phyloP scores from a whole-genome alignment of 2,329 filamentous ascomycete species.

The Nigrograna mackinnonii region DNA sequence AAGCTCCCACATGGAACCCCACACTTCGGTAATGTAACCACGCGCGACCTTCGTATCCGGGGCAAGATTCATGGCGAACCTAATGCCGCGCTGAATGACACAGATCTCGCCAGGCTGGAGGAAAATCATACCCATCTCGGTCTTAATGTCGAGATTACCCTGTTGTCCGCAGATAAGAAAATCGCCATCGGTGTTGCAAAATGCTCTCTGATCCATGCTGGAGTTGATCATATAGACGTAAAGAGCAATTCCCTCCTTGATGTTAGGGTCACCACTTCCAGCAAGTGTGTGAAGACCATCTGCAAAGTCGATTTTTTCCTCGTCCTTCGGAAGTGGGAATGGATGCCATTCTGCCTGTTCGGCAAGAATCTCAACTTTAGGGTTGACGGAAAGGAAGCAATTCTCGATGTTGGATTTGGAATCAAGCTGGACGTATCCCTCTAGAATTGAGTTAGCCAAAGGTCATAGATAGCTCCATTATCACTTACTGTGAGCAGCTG shows the following conservation, averaged over 20 bases:
- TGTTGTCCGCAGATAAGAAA: conserved; percentile 41
- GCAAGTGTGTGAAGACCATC: conserved; percentile 54
- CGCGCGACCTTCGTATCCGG: conserved; percentile 35
- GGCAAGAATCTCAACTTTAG: conserved; percentile 51
- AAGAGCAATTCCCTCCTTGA: conserved; percentile 53
- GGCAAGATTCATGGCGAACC: conserved; percentile 39
- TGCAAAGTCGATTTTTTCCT: conserved; percentile 50
- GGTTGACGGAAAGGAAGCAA: conserved; percentile 53
- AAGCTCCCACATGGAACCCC: conserved; percentile 45
- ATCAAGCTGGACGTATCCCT: conserved; percentile 28
- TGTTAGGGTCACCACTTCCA: conserved; percentile 56
- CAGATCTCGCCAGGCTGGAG: conserved; percentile 44
- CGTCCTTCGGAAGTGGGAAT: conserved; percentile 41
- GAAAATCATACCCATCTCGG: conserved; percentile 43
- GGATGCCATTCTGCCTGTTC: conserved; percentile 55
- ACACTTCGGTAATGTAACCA: conserved; percentile 45
- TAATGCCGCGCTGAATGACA: conserved; percentile 45
- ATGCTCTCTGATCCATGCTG: conserved; percentile 51
- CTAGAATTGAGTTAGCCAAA: conserved; percentile 17
- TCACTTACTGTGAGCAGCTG: conserved; percentile 45
- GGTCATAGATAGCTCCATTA: too few species aligned
- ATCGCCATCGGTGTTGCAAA: conserved; percentile 49
- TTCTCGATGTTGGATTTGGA: conserved; percentile 41
- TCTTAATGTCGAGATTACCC: conserved; percentile 42
- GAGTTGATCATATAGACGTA: conserved; percentile 54